Evolutionary conservation across 179 eudicot genomes (phyloP).

Genomic region (Actinidia polygama): DNA sequence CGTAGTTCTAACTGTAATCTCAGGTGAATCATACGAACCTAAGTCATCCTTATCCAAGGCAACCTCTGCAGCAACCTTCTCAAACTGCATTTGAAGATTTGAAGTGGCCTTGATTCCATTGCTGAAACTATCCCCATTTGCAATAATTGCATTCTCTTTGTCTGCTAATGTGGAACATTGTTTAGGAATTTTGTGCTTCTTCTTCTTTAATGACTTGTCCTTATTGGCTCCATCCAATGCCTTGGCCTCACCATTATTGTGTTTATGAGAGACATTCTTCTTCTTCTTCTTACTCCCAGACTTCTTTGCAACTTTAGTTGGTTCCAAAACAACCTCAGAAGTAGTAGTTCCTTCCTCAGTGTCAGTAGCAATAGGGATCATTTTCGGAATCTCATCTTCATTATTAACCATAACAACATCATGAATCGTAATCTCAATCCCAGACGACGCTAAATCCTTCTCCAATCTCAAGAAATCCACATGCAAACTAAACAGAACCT

Average conservation of each 20-base stretch:
- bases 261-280: conserved; percentile 30
- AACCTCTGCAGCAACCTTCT: conserved; percentile 82
- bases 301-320: conserved; percentile 7
- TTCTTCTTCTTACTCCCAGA: conserved; percentile 31
- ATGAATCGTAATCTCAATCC: conserved; percentile 54
- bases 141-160: conserved; percentile 31
- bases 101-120: conserved; percentile 45
- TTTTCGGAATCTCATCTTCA: conserved; percentile 54
- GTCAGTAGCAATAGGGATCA: conserved; percentile 47
- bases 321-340: conserved; percentile 8
- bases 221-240: conserved; percentile 25
- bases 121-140: conserved; percentile 23
- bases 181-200: conserved; percentile 18
- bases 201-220: neutral
- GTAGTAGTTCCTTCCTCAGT: conserved; percentile 10
- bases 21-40: conserved; percentile 39
- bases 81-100: conserved; percentile 89
- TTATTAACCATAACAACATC: conserved; percentile 38
- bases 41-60: conserved; percentile 57
- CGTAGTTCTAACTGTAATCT: conserved; percentile 28
- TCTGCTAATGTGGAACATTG: conserved; percentile 15
- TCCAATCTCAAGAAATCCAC: conserved; percentile 81
- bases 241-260: conserved; percentile 29
- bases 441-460: conserved; percentile 64
- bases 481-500: conserved; percentile 64